Evolutionary conservation across 148 eudicot species (phyloP), one percentile per base, ranked within the genome.

Genomic region (Dysphania ambrosioides): DNA sequence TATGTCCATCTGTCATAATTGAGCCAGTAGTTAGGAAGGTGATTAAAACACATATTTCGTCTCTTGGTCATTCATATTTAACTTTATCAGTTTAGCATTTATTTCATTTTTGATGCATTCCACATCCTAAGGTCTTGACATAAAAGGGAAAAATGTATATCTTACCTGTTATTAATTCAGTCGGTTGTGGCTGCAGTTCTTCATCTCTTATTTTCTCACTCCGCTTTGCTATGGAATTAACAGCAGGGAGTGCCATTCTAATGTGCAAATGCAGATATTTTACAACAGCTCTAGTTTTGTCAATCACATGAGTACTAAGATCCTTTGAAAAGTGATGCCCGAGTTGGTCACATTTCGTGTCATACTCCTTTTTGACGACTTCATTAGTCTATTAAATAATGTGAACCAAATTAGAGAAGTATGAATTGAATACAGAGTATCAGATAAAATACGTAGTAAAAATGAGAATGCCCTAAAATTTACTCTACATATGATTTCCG

Each of bases 201-300:
- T 91, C 91, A 42, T 94, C 98, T 85, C 98, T 87, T 89, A 94
- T 87, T 83, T 91, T 90, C 86, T 94, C 98, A n/a, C 91, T 91
- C 40, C 97, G 84, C 76, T 90, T 90, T 60, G 98, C 88, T 38
- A 94, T 94, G 29, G 93, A 79, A 83, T 90, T 93, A 60, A 94
- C 96, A 23, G 96, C 79, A 79, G 88, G 93, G 76, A 94, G 93
- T 21, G 96, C 93, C 12, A 94, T 97, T 72, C 78, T 84, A 24
- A 92, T 90, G 61, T 90, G 80, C 57, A 97, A 94, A 82, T 94
- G 98, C 32, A 94, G 87, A 82, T 94, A 97, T 79, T 94, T 94
- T 53, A 87, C 90, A 49, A 76, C 85, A 41, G 98, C 82, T 51
- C 97, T 83, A 23, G 98, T 94, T 88, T 90, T 91, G 80, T 94